Conservation (phyloP, 768 basidiomycete genomes). For the Cubamyces sp. region DNA sequence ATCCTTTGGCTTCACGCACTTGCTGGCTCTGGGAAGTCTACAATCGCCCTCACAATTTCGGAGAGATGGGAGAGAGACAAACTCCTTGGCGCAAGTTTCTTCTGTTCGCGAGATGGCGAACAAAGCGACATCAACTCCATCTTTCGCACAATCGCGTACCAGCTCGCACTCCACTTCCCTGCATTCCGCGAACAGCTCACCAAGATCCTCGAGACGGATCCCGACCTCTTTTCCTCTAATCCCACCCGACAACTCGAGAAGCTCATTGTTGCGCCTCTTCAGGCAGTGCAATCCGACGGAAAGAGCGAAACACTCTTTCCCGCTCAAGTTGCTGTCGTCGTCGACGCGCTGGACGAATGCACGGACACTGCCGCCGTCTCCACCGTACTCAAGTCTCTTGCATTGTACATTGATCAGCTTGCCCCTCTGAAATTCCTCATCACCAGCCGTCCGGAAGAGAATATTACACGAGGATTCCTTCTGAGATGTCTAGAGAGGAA, state of each 20-base stretch:
- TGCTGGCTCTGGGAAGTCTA: slow-evolving; percentile 22
- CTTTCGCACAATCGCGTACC: slow-evolving; percentile 22
- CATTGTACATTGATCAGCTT: neutral
- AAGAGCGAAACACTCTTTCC: neutral
- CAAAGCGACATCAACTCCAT: slow-evolving; percentile 11
- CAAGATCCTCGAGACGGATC: neutral
- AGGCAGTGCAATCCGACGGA: neutral
- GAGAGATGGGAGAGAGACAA: neutral
- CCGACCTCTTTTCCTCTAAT: neutral
- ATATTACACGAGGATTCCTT: slow-evolving; percentile 7
- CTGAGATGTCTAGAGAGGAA: neutral
- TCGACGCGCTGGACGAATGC: slow-evolving; percentile 30
- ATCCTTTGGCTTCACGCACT: slow-evolving; percentile 22
- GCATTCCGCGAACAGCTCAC: neutral
- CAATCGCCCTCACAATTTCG: slow-evolving; percentile 15
- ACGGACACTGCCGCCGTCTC: slow-evolving; percentile 7
- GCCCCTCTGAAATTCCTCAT: slow-evolving; percentile 19
- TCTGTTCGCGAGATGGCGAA: slow-evolving; percentile 20
- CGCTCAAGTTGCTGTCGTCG: slow-evolving; percentile 7
- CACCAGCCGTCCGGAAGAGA: slow-evolving; percentile 19
- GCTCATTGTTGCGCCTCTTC: slow-evolving; percentile 19
- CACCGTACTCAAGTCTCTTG: slow-evolving; percentile 10
- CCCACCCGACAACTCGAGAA: slow-evolving; percentile 12
- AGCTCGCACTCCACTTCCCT: slow-evolving; percentile 11
- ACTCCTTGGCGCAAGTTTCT: slow-evolving; percentile 23